Conservation (phyloP, 768 basidiomycete genomes). For the Leucosporidium creatinivorum region DNA sequence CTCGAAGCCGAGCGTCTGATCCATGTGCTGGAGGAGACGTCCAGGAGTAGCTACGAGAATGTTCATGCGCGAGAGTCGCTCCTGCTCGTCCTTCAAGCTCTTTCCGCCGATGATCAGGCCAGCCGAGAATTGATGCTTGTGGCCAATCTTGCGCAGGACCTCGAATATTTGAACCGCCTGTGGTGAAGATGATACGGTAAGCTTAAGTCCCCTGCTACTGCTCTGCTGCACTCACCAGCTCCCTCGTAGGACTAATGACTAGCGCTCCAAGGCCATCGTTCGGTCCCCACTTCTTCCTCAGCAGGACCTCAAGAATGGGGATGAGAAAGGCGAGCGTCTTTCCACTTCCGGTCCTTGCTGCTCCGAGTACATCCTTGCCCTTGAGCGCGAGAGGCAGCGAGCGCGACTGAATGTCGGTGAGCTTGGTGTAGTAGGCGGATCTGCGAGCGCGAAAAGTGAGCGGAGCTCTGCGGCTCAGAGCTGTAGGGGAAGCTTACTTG, state of each 20-base stretch:
- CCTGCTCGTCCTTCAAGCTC: conserved; percentile 80
- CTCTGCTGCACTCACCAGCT: conserved; percentile 55
- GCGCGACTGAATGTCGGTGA: conserved; percentile 51
- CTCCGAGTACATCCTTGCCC: conserved; percentile 60
- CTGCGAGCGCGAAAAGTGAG: too few species aligned
- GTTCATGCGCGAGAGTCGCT: conserved; percentile 85
- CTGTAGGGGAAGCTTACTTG: conserved; percentile 2
- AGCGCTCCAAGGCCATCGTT: conserved; percentile 75
- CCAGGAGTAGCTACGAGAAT: conserved; percentile 98
- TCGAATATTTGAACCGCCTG: conserved; percentile 98
- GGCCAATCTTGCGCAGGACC: conserved; percentile 84
- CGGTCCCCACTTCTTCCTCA: conserved; percentile 62
- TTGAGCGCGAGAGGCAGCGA: conserved; percentile 57
- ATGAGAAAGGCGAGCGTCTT: conserved; percentile 68
- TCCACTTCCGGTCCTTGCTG: conserved; percentile 64
- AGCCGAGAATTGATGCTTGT: conserved; percentile 83
- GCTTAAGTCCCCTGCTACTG: not conserved
- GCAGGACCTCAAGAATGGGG: conserved; percentile 59
- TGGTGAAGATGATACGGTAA: not conserved
- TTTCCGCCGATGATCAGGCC: conserved; percentile 95
- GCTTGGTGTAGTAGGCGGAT: conserved; percentile 25
- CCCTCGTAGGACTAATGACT: conserved; percentile 87
- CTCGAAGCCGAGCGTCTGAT: conserved; percentile 93
- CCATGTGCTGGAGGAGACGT: conserved; percentile 91
- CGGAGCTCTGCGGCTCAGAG: too few species aligned